These are phyloP conservation scores for Penicillium ochrochloron DNA, from an alignment of 495 filamentous ascomycete genomes.

Conservation along the genomic window DNA sequence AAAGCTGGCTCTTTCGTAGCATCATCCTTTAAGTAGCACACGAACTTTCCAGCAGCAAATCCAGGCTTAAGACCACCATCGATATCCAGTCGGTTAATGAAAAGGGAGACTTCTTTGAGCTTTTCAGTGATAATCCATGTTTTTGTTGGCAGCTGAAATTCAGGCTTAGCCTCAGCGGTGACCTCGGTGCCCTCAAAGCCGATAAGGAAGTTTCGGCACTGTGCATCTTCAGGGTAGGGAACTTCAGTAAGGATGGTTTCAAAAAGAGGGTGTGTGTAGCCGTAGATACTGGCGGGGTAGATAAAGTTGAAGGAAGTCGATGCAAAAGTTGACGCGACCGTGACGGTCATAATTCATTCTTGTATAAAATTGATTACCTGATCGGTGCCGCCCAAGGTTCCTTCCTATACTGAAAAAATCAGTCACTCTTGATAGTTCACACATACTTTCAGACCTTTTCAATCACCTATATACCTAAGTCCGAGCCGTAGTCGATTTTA, in stretches of 20 bases:
- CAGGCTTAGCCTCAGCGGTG: neutral
- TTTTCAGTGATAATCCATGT: neutral
- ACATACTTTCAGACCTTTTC: too few species aligned
- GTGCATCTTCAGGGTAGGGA: neutral
- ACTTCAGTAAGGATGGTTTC: neutral
- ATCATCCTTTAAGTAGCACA: neutral
- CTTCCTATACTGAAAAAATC: too few species aligned
- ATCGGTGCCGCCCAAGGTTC: too few species aligned
- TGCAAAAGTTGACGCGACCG: neutral
- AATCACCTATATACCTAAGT: too few species aligned
- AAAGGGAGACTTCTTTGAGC: neutral
- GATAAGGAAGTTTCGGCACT: neutral
- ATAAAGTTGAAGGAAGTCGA: neutral
- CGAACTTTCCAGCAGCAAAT: neutral
- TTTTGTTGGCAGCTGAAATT: neutral
- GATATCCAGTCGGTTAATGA: neutral
- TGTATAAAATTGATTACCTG: too few species aligned
- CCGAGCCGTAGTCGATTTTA: too few species aligned
- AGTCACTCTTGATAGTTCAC: too few species aligned
- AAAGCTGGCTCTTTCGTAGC: neutral
- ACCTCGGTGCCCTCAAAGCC: neutral
- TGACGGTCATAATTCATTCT: neutral
- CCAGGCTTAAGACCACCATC: neutral
- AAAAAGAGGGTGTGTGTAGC: neutral
- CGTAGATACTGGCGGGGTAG: neutral